These are phyloP conservation scores for Microsporum audouinii DNA, from an alignment of 2,329 filamentous ascomycete genomes.

Conservation along the genomic window DNA sequence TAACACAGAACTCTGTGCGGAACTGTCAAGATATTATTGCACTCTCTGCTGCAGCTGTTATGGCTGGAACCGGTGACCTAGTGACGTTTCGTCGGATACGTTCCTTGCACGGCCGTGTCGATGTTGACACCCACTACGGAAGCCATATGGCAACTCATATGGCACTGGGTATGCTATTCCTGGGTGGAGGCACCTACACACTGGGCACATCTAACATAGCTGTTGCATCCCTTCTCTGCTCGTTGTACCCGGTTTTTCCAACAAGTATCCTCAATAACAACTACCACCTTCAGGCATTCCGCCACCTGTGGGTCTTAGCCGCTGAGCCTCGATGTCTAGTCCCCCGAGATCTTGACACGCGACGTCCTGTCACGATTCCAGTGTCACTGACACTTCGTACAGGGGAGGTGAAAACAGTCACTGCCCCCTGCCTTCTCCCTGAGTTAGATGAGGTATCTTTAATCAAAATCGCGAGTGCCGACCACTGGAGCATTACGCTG, in stretches of 20 bases:
- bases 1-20: slow-evolving; percentile 69
- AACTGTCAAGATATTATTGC: slow-evolving; percentile 87
- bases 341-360: slow-evolving; percentile 73
- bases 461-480: slow-evolving; percentile 35
- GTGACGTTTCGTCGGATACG: slow-evolving; percentile 73
- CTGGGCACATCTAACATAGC: slow-evolving; percentile 82
- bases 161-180: slow-evolving; percentile 78
- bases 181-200: slow-evolving; percentile 85
- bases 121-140: slow-evolving; percentile 76
- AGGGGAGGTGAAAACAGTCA: slow-evolving; percentile 26
- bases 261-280: slow-evolving; percentile 83
- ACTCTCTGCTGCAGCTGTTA: slow-evolving; percentile 72
- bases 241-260: slow-evolving; percentile 91
- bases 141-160: slow-evolving; percentile 89
- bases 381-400: slow-evolving; percentile 52
- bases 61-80: slow-evolving; percentile 91
- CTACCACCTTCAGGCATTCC: slow-evolving; percentile 87
- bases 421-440: slow-evolving; percentile 47
- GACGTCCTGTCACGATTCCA: slow-evolving; percentile 63
- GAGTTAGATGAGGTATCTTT: slow-evolving; percentile 30
- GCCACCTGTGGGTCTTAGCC: slow-evolving; percentile 93
- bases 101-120: slow-evolving; percentile 74
- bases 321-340: slow-evolving; percentile 82
- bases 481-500: slow-evolving; percentile 72
- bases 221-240: slow-evolving; percentile 71